phyloP scores from a whole-genome alignment of 2,329 filamentous ascomycete species.

The Lasiodiplodia citricola region DNA sequence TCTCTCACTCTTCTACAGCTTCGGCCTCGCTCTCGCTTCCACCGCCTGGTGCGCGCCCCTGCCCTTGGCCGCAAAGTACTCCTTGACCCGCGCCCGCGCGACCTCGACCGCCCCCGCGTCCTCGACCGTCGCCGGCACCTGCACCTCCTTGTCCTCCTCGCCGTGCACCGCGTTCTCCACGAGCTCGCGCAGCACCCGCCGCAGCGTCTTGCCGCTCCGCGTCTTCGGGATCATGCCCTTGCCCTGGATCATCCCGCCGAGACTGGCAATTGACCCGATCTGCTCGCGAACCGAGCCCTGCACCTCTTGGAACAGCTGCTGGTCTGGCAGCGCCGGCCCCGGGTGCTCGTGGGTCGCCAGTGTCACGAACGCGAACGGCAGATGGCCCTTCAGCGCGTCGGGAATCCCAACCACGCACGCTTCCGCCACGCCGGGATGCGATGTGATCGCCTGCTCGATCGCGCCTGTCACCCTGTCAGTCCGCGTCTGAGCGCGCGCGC shows the following conservation, averaged over 20 bases:
- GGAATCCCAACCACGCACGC: constrained; percentile 86
- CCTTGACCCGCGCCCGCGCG: constrained; percentile 71
- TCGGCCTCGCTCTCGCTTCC: constrained; percentile 47
- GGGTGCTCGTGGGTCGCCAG: constrained; percentile 53
- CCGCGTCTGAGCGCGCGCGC: constrained; percentile 1
- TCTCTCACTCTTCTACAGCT: constrained; percentile 44
- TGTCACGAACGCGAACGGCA: constrained; percentile 88
- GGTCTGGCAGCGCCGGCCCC: constrained; percentile 55
- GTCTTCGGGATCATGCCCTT: constrained; percentile 91
- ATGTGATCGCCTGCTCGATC: constrained; percentile 89
- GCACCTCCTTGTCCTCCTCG: constrained; percentile 73
- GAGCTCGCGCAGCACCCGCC: constrained; percentile 80
- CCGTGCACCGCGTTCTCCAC: constrained; percentile 80
- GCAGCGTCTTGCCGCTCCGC: constrained; percentile 85
- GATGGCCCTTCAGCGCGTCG: constrained; percentile 83
- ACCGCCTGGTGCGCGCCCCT: constrained; percentile 47
- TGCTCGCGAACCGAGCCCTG: constrained; percentile 75
- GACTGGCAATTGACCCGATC: constrained; percentile 83
- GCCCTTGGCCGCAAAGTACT: constrained; percentile 69
- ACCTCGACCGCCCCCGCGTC: constrained; percentile 76
- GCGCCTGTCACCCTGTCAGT: constrained; percentile 59
- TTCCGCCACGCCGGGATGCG: constrained; percentile 79
- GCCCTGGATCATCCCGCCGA: constrained; percentile 86
- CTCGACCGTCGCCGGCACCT: constrained; percentile 84
- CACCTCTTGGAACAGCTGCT: constrained; percentile 65